phyloP scores from a whole-genome alignment of 768 basidiomycete genomes.

The Amanita molliuscula region DNA sequence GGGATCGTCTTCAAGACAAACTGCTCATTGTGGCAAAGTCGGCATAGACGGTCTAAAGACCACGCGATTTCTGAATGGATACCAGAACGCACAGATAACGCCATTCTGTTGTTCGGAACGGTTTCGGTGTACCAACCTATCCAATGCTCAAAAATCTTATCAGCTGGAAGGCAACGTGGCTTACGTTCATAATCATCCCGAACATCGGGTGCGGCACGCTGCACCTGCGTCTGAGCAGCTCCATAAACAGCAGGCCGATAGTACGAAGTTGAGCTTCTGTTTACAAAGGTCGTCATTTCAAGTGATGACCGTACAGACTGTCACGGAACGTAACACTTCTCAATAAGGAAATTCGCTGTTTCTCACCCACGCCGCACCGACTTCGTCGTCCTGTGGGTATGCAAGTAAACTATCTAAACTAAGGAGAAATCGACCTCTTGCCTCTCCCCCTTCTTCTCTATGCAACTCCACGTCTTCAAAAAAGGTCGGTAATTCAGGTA shows the following conservation, averaged over 20 bases:
- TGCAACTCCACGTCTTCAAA: constrained; percentile 9
- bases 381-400: constrained; percentile 32
- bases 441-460: constrained; percentile 16
- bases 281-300: constrained; percentile 8
- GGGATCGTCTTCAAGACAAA: constrained; percentile 66
- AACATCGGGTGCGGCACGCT: constrained; percentile 30
- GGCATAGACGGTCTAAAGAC: constrained; percentile 80
- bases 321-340: background rate
- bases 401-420: constrained; percentile 24
- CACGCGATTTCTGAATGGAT: constrained; percentile 78
- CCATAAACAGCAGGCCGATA: constrained; percentile 19
- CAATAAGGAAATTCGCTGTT: constrained; percentile 1
- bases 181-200: constrained; percentile 75
- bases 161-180: constrained; percentile 10
- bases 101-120: constrained; percentile 74
- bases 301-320: background rate
- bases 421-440: constrained; percentile 15
- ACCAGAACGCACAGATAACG: constrained; percentile 80
- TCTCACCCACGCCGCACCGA: constrained; percentile 22
- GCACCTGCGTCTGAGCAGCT: constrained; percentile 11
- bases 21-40: constrained; percentile 69
- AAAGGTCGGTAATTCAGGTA: constrained; percentile 4
- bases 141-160: constrained; percentile 3
- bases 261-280: constrained; percentile 15
- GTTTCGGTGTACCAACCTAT: constrained; percentile 84